phyloP scores from a whole-genome alignment of 2,329 filamentous ascomycete species.

The Thelonectria discophora region DNA sequence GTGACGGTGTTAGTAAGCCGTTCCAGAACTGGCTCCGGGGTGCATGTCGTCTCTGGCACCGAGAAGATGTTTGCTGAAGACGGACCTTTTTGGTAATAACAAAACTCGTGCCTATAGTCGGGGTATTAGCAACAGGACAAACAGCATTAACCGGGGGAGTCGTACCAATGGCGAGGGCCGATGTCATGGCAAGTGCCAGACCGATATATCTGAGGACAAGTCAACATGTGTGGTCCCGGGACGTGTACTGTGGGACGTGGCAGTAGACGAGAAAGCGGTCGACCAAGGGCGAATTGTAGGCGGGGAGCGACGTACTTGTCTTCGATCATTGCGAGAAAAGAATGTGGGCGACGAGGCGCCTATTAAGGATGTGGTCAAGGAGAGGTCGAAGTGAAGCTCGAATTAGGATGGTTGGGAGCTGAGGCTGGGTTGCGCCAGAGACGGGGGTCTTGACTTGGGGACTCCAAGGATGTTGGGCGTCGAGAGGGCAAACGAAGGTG shows the following conservation, averaged over 20 bases:
- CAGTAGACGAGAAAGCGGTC: slow-evolving; percentile 6
- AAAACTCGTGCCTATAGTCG: slow-evolving; percentile 82
- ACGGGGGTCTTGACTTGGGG: slow-evolving; percentile 27
- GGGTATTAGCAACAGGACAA: slow-evolving; percentile 32
- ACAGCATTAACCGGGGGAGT: slow-evolving; percentile 24
- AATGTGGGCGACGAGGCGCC: slow-evolving; percentile 34
- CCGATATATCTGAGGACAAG: slow-evolving; percentile 72
- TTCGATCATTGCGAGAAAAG: slow-evolving; percentile 46
- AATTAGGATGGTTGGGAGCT: slow-evolving; percentile 11
- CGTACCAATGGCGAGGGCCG: slow-evolving; percentile 79
- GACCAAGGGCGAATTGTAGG: slow-evolving; percentile 9
- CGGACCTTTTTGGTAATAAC: slow-evolving; percentile 97
- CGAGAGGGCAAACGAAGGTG: slow-evolving; percentile 28
- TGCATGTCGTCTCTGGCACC: not conserved
- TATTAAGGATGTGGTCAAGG: slow-evolving; percentile 5
- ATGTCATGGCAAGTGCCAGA: slow-evolving; percentile 77
- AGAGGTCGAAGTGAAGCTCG: slow-evolving; percentile 26
- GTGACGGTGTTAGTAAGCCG: slow-evolving; percentile 27
- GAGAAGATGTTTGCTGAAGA: slow-evolving; percentile 7
- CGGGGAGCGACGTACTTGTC: slow-evolving; percentile 48
- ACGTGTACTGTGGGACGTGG: slow-evolving; percentile 9
- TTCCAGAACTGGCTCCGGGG: not conserved
- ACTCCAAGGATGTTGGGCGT: slow-evolving; percentile 29
- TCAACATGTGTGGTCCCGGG: slow-evolving; percentile 28
- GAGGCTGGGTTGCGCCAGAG: slow-evolving; percentile 26